Base-by-base conservation (phyloP, 495 filamentous ascomycete species). In the Hyaloscypha variabilis region DNA sequence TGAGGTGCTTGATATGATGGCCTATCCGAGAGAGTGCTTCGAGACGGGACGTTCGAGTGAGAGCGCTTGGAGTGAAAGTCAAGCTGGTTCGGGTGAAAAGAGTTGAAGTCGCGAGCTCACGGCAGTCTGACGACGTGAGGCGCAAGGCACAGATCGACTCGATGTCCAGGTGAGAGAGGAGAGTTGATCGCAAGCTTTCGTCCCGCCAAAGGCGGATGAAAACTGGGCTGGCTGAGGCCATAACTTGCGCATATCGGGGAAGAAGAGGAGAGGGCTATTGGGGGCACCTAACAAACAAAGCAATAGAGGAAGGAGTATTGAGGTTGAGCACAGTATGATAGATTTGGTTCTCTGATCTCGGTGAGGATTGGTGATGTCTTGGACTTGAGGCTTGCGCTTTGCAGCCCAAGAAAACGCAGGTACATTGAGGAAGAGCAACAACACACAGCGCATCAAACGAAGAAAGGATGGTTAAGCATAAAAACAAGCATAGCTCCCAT, bases 1-100 rank as follows among this genome's bases (percentile, higher is more conserved):
- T 87, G 34, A 93, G 79, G 46, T 84, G 86, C 70, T 88, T 80
- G 67, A 93, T 83, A 75, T 91, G 83, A 63, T 85, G 85, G 36
- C 91, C 91, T 66, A 95, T 86, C 62, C 88, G 82, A 54, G 85
- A 83, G 36, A 95, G 77, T 23, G 90, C 90, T 34, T 87, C 83
- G 60, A 93, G 78, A 31, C 88, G 81, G 56, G 83, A 79, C 24
- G 86, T 87, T 69, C 84, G 83, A 60, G 88, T 91, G 72, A 94
- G 90, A 49, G 88, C 86, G 69, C 82, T 86, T 30, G 87, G 78
- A 28, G 87, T 83, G 76, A 94, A 93, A 64, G 83, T 89, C 67
- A 90, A 69, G 74, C 82, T 73, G 69, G 77, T 83, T 73, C 82
- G 76, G 62, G 78, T 69, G 73, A 86, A 86, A 67, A 86, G 76